Evolutionary conservation across 257 asterid genomes (phyloP).

Genomic region (Plantago major): DNA sequence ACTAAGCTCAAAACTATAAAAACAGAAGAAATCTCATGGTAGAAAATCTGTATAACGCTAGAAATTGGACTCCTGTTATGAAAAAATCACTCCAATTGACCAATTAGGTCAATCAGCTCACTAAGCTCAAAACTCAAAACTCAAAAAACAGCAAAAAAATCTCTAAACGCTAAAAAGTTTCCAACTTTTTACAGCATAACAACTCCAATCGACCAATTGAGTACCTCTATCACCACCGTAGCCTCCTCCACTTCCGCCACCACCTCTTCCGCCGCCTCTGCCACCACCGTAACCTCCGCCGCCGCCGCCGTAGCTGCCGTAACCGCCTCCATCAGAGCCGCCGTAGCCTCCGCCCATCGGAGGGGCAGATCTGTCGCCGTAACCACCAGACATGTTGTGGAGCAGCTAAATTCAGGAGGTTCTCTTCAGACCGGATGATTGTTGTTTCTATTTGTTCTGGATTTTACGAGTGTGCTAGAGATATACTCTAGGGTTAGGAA

Average conservation of each 20-base stretch:
- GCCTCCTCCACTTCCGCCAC: constrained; percentile 28
- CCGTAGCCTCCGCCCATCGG: constrained; percentile 48
- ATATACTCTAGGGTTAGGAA: constrained; percentile 6
- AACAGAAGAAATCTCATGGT: background rate
- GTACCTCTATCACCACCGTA: constrained; percentile 65
- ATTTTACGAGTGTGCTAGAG: background rate
- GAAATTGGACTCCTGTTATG: background rate
- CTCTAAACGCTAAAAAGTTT: too few species aligned
- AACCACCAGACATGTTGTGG: constrained; percentile 24
- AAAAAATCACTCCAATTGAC: background rate
- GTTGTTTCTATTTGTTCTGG: background rate
- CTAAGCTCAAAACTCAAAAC: too few species aligned
- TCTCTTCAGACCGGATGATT: background rate
- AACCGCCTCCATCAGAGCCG: constrained; percentile 39
- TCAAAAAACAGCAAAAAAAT: too few species aligned
- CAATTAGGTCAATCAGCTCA: too few species aligned
- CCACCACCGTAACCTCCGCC: constrained; percentile 20
- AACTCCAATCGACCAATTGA: background rate
- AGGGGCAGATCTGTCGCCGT: constrained; percentile 78
- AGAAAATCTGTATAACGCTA: background rate
- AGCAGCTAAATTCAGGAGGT: background rate
- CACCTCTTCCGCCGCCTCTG: constrained; percentile 34
- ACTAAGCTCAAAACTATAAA: background rate
- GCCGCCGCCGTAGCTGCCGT: constrained; percentile 29
- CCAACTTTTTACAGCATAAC: background rate